Evolutionary conservation across 345 rosid species (phyloP).

Genomic region (Lepidium aucheri): DNA sequence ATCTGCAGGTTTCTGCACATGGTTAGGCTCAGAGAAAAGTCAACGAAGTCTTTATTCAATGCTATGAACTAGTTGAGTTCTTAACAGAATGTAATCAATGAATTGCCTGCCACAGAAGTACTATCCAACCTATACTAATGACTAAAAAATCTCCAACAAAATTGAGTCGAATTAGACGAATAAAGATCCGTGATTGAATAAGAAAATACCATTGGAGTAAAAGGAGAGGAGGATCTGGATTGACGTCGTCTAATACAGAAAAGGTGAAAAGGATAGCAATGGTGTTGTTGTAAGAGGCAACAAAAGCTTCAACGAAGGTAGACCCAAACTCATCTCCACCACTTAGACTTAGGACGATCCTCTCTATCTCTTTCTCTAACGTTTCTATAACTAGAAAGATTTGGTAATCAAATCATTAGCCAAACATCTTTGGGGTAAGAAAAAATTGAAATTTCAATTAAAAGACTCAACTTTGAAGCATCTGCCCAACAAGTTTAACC

Average conservation of each 20-base stretch:
- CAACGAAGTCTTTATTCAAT: neutral
- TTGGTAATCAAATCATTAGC: too few species aligned
- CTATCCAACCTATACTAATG: neutral
- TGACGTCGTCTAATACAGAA: neutral
- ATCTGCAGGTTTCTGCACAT: neutral
- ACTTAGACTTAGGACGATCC: neutral
- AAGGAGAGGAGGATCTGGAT: constrained; percentile 11
- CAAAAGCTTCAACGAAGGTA: constrained; percentile 41
- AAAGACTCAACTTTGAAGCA: too few species aligned
- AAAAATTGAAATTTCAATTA: too few species aligned
- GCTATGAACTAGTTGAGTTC: neutral
- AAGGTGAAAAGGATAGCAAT: neutral
- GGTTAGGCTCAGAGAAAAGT: neutral
- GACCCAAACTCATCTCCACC: constrained; percentile 32
- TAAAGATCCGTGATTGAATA: neutral
- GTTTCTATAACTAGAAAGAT: neutral
- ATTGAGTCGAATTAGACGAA: neutral
- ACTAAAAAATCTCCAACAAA: neutral
- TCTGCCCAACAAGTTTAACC: too few species aligned
- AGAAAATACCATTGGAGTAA: constrained; percentile 35
- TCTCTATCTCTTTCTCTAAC: neutral
- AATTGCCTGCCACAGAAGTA: neutral
- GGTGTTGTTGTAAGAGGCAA: constrained; percentile 28
- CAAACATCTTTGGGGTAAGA: too few species aligned
- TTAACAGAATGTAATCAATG: neutral